These are phyloP conservation scores for Iris pallida DNA, from an alignment of 116 monocot genomes.

Conservation along the genomic window DNA sequence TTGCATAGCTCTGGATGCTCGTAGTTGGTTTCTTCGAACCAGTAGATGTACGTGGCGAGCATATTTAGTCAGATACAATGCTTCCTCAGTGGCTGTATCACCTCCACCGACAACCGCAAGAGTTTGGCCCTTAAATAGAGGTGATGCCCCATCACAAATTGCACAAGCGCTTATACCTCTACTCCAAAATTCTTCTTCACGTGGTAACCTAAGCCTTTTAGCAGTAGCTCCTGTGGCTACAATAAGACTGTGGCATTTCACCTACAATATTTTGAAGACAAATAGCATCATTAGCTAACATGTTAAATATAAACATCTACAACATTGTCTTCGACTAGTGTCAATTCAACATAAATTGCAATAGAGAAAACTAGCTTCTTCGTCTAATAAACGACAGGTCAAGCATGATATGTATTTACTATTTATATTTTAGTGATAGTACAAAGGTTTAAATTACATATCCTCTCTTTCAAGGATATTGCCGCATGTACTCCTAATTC, in stretches of 20 bases:
- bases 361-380: not conserved
- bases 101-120: slow-evolving; percentile 97
- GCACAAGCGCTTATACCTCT: slow-evolving; percentile 99
- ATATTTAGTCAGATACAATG: slow-evolving; percentile 95
- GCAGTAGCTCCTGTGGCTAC: slow-evolving; percentile 96
- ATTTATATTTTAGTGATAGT: too few relatives aligned
- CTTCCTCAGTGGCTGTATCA: slow-evolving; percentile 97
- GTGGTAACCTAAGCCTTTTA: slow-evolving; percentile 82
- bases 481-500: too few relatives aligned
- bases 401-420: not conserved
- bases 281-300: not conserved
- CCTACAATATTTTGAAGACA: slow-evolving; percentile 38
- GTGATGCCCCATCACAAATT: slow-evolving; percentile 99
- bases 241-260: slow-evolving; percentile 81
- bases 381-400: not conserved
- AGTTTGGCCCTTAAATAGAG: slow-evolving; percentile 87
- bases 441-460: too few relatives aligned
- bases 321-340: too few relatives aligned
- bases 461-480: too few relatives aligned
- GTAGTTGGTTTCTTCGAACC: slow-evolving; percentile 60
- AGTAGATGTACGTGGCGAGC: slow-evolving; percentile 96
- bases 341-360: too few relatives aligned
- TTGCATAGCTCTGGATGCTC: slow-evolving; percentile 97
- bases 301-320: too few relatives aligned
- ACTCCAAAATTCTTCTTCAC: slow-evolving; percentile 99